Conservation (phyloP, 306 rosid species). For the Abrus pulchellus region DNA sequence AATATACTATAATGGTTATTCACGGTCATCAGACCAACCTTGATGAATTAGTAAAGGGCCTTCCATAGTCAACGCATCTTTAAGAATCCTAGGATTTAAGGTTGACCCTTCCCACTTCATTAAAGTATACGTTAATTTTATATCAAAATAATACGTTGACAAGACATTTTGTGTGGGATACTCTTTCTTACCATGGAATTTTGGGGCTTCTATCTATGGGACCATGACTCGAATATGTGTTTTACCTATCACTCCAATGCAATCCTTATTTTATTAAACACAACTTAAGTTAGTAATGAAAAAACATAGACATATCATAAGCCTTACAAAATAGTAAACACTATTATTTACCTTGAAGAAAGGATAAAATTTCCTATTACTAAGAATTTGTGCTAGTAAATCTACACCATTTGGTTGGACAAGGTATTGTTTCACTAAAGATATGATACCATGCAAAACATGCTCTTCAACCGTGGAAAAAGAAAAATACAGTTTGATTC, state of each 20-base stretch:
- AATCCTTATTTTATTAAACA: no score
- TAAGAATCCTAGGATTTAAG: neutral
- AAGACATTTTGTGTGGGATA: constrained; percentile 22
- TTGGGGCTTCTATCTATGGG: neutral
- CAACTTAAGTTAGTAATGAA: neutral
- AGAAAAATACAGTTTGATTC: no score
- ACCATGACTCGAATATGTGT: constrained; percentile 12
- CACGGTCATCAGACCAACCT: neutral
- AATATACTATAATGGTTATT: neutral
- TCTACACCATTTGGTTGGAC: neutral
- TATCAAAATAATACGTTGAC: constrained; percentile 24
- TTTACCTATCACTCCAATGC: no score
- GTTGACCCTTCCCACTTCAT: neutral
- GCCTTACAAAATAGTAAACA: neutral
- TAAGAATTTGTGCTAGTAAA: neutral
- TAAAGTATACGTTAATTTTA: constrained; percentile 16
- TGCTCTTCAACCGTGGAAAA: neutral
- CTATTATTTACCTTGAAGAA: constrained; percentile 10
- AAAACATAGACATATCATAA: neutral
- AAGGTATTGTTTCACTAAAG: neutral
- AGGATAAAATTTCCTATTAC: neutral
- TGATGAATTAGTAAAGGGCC: neutral
- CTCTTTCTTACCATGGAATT: neutral
- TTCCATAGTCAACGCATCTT: neutral
- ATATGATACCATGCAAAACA: neutral